These are phyloP conservation scores for Pseudogymnoascus sp. DNA, from an alignment of 2,329 filamentous ascomycete genomes.

Conservation along the genomic window DNA sequence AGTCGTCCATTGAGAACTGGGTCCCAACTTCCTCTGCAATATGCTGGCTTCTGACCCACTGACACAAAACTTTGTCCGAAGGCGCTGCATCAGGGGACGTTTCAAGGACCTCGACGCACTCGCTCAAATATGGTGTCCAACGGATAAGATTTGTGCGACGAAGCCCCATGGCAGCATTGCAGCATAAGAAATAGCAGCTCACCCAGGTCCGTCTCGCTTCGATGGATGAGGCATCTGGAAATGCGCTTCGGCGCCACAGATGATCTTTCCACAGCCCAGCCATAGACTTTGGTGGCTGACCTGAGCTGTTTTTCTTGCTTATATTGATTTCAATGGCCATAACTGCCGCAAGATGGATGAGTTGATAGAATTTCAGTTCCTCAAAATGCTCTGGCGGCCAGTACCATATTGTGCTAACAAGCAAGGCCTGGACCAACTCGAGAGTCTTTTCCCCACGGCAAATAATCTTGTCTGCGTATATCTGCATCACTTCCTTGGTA, in stretches of 20 bases:
- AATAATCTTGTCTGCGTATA: slow-evolving; percentile 40
- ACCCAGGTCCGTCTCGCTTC: slow-evolving; percentile 30
- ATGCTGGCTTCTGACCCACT: slow-evolving; percentile 36
- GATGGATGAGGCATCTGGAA: slow-evolving; percentile 26
- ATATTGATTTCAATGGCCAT: slow-evolving; percentile 36
- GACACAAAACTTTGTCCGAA: slow-evolving; percentile 34
- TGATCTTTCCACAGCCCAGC: slow-evolving; percentile 34
- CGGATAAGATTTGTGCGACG: slow-evolving; percentile 38
- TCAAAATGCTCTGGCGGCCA: slow-evolving; percentile 39
- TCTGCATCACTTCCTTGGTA: slow-evolving; percentile 39
- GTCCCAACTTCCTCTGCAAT: slow-evolving; percentile 49
- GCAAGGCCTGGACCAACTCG: slow-evolving; percentile 42
- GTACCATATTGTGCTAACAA: slow-evolving; percentile 42
- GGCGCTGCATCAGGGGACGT: slow-evolving; percentile 32
- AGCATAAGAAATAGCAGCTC: slow-evolving; percentile 29
- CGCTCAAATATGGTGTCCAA: slow-evolving; percentile 35
- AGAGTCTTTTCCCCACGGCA: slow-evolving; percentile 42
- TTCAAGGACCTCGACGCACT: slow-evolving; percentile 37
- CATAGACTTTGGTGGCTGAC: slow-evolving; percentile 21
- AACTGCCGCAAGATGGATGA: slow-evolving; percentile 42
- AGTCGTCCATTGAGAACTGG: slow-evolving; percentile 44
- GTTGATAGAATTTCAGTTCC: slow-evolving; percentile 42
- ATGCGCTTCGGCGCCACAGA: slow-evolving; percentile 34
- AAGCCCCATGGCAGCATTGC: slow-evolving; percentile 35
- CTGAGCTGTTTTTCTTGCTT: slow-evolving; percentile 24